Base-by-base conservation (phyloP, 805 yeast genomes). In the Saccharomycopsis guyanensis region DNA sequence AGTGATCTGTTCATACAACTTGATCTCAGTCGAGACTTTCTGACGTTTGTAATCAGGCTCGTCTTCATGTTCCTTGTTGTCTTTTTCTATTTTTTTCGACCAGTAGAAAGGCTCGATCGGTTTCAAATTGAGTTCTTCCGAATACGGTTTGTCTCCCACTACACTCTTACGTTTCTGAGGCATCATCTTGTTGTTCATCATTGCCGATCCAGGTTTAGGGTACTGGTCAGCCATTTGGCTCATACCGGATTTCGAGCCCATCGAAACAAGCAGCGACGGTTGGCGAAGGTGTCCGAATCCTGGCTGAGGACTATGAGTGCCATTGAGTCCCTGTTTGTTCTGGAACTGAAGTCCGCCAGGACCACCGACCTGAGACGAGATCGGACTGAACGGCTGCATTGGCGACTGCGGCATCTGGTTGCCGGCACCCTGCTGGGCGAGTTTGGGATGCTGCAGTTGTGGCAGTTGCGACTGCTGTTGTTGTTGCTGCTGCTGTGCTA, bases 1-100 rank as follows among this genome's bases (percentile, higher is more conserved):
- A 3, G 71, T 65, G 5, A 75, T 59, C 53, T 73, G 75, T 56
- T 84, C 93, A 57, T 82, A 84, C 13, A 80, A 52, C 45, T 68
- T 57, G 10, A 77, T 63, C 49, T 80, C 81, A 2, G 64, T 39
- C 23, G 20, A 20, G 23, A 46, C 32, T 4, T 24, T 25, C 25
- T 38, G 23, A 48, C 0, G 35, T 16, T 46, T 38, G 34, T 42
- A 42, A 13, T 40, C 29, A 4, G 32, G 20, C 41, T 20, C 22
- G 6, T 10, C 29, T 13, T 35, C 18, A 27, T 24, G 29, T n/a
- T 41, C 44, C 15, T 36, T 37, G 20, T 40, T 73, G 38, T 69
- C 71, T 2, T 58, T 56, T 20, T 55, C 55, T 23, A 73, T 56
- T 34, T 65, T 66, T 13, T 71, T 70, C 1, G 86, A 77, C 89